Percentiles rank a stretch among this genome's conserved stretches.
phyloP scores from a whole-genome alignment of 2,329 filamentous ascomycete species.

The Epicoccum sorghinum region DNA sequence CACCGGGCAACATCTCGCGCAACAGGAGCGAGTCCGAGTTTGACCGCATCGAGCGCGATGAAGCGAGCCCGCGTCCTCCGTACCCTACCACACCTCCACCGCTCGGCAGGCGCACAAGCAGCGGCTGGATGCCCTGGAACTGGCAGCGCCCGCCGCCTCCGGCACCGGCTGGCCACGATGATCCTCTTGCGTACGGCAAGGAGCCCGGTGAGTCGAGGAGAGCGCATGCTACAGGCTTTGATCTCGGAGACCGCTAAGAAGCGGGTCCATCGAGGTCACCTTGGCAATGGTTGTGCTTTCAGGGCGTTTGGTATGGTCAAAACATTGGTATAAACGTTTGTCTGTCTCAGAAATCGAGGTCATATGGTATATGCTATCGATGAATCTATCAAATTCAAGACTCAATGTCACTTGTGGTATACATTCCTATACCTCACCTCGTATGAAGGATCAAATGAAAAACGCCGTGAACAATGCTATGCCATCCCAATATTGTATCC shows the following conservation, averaged over 20 bases:
- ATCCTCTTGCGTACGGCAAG: constrained; percentile 44
- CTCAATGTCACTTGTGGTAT: too few species aligned
- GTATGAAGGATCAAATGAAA: background rate
- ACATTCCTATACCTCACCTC: too few species aligned
- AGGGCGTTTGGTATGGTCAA: constrained; percentile 17
- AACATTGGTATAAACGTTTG: background rate
- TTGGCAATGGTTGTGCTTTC: constrained; percentile 3
- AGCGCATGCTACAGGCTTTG: constrained; percentile 39
- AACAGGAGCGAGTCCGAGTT: constrained; percentile 88
- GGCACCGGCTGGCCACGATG: constrained; percentile 26
- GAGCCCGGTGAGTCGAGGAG: constrained; percentile 32
- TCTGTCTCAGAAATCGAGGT: too few species aligned
- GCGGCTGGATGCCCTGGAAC: constrained; percentile 59
- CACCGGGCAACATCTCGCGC: constrained; percentile 63
- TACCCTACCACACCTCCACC: constrained; percentile 44
- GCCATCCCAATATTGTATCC: background rate
- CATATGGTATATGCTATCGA: background rate
- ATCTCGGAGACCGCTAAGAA: constrained; percentile 40
- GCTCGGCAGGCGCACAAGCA: constrained; percentile 39
- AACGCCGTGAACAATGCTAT: constrained; percentile 12
- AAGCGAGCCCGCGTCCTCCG: constrained; percentile 56
- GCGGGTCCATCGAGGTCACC: constrained; percentile 5
- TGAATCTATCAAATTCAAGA: background rate
- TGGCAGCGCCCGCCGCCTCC: constrained; percentile 45
- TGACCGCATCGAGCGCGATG: constrained; percentile 78